These are phyloP conservation scores for Talaromyces borbonicus DNA, from an alignment of 495 filamentous ascomycete genomes.

Conservation along the genomic window DNA sequence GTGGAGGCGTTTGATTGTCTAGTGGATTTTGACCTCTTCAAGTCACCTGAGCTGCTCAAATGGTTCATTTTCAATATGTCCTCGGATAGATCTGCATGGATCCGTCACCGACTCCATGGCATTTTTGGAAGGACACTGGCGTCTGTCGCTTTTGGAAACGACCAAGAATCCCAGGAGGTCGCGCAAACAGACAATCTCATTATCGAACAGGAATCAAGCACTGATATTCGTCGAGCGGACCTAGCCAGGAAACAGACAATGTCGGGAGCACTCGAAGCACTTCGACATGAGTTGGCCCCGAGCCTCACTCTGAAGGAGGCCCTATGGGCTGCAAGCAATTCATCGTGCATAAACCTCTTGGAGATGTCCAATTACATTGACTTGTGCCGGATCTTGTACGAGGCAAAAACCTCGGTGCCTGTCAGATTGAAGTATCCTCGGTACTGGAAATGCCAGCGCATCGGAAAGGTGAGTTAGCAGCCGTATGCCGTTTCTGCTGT, in stretches of 20 bases:
- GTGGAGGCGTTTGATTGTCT: conserved; percentile 75
- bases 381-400: conserved; percentile 65
- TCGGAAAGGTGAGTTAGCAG: conserved; percentile 42
- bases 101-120: conserved; percentile 58
- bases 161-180: conserved; percentile 15
- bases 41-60: conserved; percentile 48
- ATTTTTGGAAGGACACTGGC: conserved; percentile 65
- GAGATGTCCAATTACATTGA: conserved; percentile 73
- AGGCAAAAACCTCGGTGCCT: conserved; percentile 49
- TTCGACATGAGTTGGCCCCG: conserved; percentile 59
- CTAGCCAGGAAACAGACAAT: conserved; percentile 68
- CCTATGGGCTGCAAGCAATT: conserved; percentile 73
- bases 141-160: conserved; percentile 66
- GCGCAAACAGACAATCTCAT: conserved; percentile 53
- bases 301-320: conserved; percentile 53
- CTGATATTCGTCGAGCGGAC: conserved; percentile 56
- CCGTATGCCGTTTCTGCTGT: not conserved
- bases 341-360: conserved; percentile 49
- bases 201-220: conserved; percentile 65
- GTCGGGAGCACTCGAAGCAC: conserved; percentile 59
- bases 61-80: conserved; percentile 64
- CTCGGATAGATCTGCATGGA: conserved; percentile 70
- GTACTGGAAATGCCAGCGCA: conserved; percentile 56
- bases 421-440: conserved; percentile 59
- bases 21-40: conserved; percentile 64